Evolutionary conservation across 2,329 filamentous ascomycete genomes (phyloP).

Genomic region (Cadophora gregata): DNA sequence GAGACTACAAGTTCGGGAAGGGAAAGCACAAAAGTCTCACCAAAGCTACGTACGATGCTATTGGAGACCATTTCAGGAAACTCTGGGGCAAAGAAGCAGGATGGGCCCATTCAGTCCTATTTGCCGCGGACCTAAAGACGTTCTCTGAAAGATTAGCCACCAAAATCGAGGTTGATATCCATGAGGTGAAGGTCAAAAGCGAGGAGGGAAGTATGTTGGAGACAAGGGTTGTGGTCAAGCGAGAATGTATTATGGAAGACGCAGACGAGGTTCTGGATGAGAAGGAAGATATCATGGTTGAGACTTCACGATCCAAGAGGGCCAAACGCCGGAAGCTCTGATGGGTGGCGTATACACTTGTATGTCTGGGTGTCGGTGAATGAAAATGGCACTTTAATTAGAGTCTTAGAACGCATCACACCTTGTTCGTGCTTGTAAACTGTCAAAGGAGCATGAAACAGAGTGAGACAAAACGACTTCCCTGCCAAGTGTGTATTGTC

Average conservation of each 20-base stretch:
- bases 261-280: conserved; percentile 33
- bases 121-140: conserved; percentile 87
- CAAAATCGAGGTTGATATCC: conserved; percentile 55
- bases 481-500: too few species aligned
- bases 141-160: conserved; percentile 69
- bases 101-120: conserved; percentile 97
- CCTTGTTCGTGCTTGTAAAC: too few species aligned
- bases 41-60: conserved; percentile 85
- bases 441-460: too few species aligned
- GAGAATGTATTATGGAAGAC: conserved; percentile 32
- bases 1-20: conserved; percentile 92
- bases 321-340: conserved; percentile 39
- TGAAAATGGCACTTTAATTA: not conserved
- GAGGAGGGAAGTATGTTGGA: conserved; percentile 37
- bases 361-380: not conserved
- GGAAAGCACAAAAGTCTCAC: conserved; percentile 84
- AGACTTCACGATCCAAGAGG: conserved; percentile 36
- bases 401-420: not conserved
- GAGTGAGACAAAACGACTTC: too few species aligned
- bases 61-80: conserved; percentile 86
- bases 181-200: conserved; percentile 46
- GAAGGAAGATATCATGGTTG: conserved; percentile 28
- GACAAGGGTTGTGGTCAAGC: conserved; percentile 35
- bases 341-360: conserved; percentile 1
- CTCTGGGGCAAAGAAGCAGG: conserved; percentile 94